Conservation (phyloP, 345 rosid species). For the Orychophragmus violaceus region DNA sequence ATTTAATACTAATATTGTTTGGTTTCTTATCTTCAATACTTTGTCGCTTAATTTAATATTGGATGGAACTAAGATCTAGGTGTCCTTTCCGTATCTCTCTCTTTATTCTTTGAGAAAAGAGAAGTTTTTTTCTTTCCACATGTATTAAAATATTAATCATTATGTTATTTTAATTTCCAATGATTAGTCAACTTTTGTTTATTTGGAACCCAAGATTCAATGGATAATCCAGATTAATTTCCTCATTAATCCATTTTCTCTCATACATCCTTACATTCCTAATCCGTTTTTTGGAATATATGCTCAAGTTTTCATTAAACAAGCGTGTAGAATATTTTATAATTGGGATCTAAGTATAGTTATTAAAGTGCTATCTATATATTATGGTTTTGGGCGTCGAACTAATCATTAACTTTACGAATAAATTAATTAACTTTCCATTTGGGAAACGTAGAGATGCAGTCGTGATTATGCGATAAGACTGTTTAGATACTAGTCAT, state of each 20-base stretch:
- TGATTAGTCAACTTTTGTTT: constrained; percentile 20
- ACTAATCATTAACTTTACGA: constrained; percentile 16
- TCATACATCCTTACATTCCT: not conserved
- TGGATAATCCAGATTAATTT: constrained; percentile 2
- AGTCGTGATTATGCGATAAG: constrained; percentile 7
- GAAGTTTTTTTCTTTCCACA: not conserved
- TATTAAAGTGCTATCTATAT: not conserved
- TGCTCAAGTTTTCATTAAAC: too few species aligned
- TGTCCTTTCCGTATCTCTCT: constrained; percentile 20
- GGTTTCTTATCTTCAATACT: constrained; percentile 7
- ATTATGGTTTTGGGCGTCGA: constrained; percentile 8
- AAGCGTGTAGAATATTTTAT: not conserved
- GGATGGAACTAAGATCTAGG: constrained; percentile 17
- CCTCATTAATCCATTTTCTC: constrained; percentile 15
- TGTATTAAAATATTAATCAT: not conserved
- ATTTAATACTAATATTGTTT: too few species aligned
- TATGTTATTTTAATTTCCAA: not conserved
- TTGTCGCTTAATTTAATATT: constrained; percentile 19
- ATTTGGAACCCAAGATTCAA: constrained; percentile 15
- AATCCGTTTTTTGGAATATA: constrained; percentile 19
- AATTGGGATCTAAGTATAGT: constrained; percentile 5
- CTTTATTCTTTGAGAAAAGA: constrained; percentile 18
- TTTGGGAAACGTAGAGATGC: constrained; percentile 18
- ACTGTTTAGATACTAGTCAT: constrained; percentile 11
- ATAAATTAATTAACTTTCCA: constrained; percentile 16